phyloP scores from a whole-genome alignment of 495 filamentous ascomycete species.

The Peziza echinospora region DNA sequence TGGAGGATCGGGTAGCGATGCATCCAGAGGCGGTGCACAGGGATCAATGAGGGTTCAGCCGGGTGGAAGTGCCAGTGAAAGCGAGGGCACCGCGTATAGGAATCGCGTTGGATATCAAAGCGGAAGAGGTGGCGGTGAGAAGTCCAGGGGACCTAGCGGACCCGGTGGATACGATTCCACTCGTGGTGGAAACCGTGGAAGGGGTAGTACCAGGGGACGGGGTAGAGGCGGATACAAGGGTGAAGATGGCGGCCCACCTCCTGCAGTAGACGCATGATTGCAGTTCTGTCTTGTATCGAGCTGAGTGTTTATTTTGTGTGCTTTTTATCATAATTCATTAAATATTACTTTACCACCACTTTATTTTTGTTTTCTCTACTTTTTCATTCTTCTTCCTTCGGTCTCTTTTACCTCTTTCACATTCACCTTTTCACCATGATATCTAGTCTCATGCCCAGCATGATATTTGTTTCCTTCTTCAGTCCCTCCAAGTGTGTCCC shows the following conservation, averaged over 20 bases:
- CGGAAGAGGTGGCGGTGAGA: too few relatives aligned
- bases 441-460: background rate
- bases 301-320: constrained; percentile 18
- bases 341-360: constrained; percentile 15
- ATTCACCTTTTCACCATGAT: background rate
- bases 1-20: constrained; percentile 3
- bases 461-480: constrained; percentile 1
- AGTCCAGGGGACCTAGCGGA: constrained; percentile 45
- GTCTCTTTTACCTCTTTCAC: constrained; percentile 10
- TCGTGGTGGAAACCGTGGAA: constrained; percentile 30
- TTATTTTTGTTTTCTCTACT: too few relatives aligned
- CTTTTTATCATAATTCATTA: constrained; percentile 8
- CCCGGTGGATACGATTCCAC: constrained; percentile 36
- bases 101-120: too few relatives aligned
- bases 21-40: background rate
- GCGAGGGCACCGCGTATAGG: constrained; percentile 35
- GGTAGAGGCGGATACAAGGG: constrained; percentile 25
- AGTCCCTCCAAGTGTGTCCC: too few relatives aligned
- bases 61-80: constrained; percentile 15
- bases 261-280: constrained; percentile 28
- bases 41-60: constrained; percentile 1
- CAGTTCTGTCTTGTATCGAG: constrained; percentile 12
- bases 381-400: constrained; percentile 13
- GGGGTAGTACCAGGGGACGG: constrained; percentile 30
- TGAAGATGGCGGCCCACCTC: constrained; percentile 21